Conservation (phyloP, 179 eudicot genomes). For the Spergularia azorica region DNA sequence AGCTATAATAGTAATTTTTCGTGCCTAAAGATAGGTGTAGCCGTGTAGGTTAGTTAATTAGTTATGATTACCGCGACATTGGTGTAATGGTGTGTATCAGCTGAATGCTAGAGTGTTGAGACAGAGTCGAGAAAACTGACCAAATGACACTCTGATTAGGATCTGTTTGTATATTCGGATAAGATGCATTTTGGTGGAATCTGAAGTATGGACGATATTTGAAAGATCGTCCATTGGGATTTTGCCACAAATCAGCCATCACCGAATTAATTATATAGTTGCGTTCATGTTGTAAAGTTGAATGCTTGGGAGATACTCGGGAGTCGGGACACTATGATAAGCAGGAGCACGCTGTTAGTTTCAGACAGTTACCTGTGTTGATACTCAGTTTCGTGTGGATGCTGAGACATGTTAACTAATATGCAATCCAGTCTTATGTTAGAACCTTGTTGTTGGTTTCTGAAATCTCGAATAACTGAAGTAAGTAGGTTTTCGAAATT, state of each 20-base stretch:
- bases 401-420: background rate
- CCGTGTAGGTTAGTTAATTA: background rate
- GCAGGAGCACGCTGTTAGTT: too few species aligned
- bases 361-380: background rate
- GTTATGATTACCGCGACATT: background rate
- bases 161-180: background rate
- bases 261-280: background rate
- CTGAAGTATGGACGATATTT: background rate
- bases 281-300: background rate
- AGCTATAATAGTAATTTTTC: too few species aligned
- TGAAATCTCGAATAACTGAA: too few species aligned
- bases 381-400: background rate
- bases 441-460: too few species aligned
- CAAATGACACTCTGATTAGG: background rate
- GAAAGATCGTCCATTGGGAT: background rate
- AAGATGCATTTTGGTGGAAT: background rate
- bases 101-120: background rate
- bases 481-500: too few species aligned
- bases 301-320: background rate
- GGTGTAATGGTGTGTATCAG: background rate
- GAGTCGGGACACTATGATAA: background rate
- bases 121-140: background rate
- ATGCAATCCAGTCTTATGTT: too few species aligned
- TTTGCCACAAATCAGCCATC: background rate
- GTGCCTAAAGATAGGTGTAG: too few species aligned